Conservation (phyloP, 345 rosid genomes). For the Bruguiera gymnorhiza region DNA sequence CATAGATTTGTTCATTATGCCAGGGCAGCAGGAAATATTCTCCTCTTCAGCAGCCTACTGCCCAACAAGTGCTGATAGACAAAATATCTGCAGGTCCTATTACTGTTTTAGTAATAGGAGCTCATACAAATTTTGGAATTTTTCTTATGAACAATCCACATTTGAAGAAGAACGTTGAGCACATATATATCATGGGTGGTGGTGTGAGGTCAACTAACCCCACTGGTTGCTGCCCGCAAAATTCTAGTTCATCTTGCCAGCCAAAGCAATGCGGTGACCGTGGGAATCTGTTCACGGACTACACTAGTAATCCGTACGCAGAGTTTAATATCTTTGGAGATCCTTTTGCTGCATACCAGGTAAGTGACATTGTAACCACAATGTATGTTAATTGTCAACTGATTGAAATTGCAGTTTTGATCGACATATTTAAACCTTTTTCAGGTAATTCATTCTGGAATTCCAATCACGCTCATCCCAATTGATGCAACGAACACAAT, state of each 20-base stretch:
- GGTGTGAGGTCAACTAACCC: slow-evolving; percentile 66
- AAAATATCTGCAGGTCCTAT: slow-evolving; percentile 68
- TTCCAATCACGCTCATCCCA: slow-evolving; percentile 76
- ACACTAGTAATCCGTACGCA: slow-evolving; percentile 72
- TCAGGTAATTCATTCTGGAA: slow-evolving; percentile 87
- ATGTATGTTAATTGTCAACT: neutral
- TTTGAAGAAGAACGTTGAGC: slow-evolving; percentile 69
- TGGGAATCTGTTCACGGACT: slow-evolving; percentile 73
- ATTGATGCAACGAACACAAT: slow-evolving; percentile 92
- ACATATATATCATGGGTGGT: slow-evolving; percentile 83
- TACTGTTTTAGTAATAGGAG: slow-evolving; percentile 51
- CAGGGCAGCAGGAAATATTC: slow-evolving; percentile 77
- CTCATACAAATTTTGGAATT: slow-evolving; percentile 71
- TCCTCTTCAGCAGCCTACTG: slow-evolving; percentile 71
- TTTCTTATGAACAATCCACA: slow-evolving; percentile 79
- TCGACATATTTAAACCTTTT: neutral
- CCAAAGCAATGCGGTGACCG: slow-evolving; percentile 58
- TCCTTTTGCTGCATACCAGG: slow-evolving; percentile 93
- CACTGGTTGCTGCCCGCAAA: slow-evolving; percentile 59
- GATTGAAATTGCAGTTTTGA: neutral
- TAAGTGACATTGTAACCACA: neutral
- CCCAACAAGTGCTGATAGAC: slow-evolving; percentile 74
- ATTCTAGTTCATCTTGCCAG: slow-evolving; percentile 44
- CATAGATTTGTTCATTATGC: slow-evolving; percentile 15
- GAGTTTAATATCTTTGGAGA: slow-evolving; percentile 84